These are phyloP conservation scores for Gaultheria prostrata DNA, from an alignment of 148 eudicot species.

Conservation along the genomic window DNA sequence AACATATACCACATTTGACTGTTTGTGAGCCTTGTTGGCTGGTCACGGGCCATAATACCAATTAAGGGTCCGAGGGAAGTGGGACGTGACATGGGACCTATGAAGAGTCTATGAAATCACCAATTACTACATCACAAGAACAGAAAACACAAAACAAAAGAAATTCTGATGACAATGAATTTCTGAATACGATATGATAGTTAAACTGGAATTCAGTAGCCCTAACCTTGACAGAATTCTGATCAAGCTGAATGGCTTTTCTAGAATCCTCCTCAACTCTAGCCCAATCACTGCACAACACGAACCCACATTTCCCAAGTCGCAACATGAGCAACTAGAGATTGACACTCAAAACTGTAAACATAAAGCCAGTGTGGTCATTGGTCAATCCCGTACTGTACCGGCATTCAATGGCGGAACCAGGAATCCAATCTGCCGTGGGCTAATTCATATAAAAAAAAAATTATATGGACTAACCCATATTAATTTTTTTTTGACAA, in stretches of 20 bases:
- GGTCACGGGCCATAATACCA: not conserved
- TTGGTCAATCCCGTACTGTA: too few species aligned
- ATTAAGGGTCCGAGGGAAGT: not conserved
- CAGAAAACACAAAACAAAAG: not conserved
- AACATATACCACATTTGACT: not conserved
- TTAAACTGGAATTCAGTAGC: not conserved
- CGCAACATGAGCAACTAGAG: too few species aligned
- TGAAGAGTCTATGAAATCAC: not conserved
- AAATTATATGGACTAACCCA: too few species aligned
- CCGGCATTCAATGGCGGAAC: too few species aligned
- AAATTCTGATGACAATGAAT: not conserved
- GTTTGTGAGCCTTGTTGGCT: not conserved
- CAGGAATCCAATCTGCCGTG: too few species aligned
- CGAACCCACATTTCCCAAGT: too few species aligned
- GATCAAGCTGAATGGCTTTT: constrained; percentile 75
- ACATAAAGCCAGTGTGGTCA: too few species aligned
- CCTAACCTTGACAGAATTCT: constrained; percentile 70
- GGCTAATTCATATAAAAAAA: too few species aligned
- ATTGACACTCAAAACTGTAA: too few species aligned
- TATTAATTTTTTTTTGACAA: too few species aligned
- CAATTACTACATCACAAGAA: not conserved
- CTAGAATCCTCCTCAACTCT: constrained; percentile 85
- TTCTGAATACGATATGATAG: not conserved
- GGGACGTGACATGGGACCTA: too few species aligned
- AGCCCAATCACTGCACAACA: constrained; percentile 58